Percentiles rank a stretch among this genome's conserved stretches.
Conservation (phyloP, 768 basidiomycete species). For the Paxillus ammoniavirescens region DNA sequence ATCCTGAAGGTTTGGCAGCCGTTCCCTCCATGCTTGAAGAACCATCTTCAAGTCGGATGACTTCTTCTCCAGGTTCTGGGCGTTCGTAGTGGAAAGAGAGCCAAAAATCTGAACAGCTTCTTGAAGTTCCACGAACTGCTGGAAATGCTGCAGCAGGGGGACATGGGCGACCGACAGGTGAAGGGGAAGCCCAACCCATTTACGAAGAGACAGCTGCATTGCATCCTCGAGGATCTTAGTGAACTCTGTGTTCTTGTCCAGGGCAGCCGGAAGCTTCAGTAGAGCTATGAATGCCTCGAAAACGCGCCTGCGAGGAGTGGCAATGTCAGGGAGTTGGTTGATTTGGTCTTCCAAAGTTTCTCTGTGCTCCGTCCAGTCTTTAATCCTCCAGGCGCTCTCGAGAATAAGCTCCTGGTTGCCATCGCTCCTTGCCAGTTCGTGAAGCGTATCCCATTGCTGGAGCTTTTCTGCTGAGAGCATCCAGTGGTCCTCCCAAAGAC, state of each 20-base stretch:
- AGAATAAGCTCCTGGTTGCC: slow-evolving; percentile 89
- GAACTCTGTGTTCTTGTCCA: slow-evolving; percentile 88
- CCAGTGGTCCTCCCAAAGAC: slow-evolving; percentile 99
- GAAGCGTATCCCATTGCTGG: slow-evolving; percentile 95
- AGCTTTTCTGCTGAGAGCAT: slow-evolving; percentile 92
- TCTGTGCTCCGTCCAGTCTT: slow-evolving; percentile 85
- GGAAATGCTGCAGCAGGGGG: slow-evolving; percentile 94
- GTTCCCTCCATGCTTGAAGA: slow-evolving; percentile 94
- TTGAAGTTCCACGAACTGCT: slow-evolving; percentile 96
- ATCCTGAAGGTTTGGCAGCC: slow-evolving; percentile 92
- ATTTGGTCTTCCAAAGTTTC: slow-evolving; percentile 82
- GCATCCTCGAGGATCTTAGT: slow-evolving; percentile 89
- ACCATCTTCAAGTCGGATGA: slow-evolving; percentile 95
- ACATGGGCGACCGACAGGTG: slow-evolving; percentile 91
- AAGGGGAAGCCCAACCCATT: slow-evolving; percentile 89
- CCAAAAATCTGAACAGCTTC: slow-evolving; percentile 96
- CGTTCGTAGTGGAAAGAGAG: slow-evolving; percentile 81
- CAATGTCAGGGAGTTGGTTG: slow-evolving; percentile 74
- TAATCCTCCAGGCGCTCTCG: slow-evolving; percentile 93
- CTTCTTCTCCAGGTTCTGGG: slow-evolving; percentile 89
- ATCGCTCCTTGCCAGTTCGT: slow-evolving; percentile 87
- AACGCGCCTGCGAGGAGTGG: slow-evolving; percentile 94
- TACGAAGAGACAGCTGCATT: slow-evolving; percentile 93
- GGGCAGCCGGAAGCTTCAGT: slow-evolving; percentile 75
- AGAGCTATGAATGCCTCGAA: slow-evolving; percentile 94